A percentile compares a stretch with the other conserved stretches of the same genome.
Conservation (phyloP, 306 rosid species). For the Dryas octopetala region DNA sequence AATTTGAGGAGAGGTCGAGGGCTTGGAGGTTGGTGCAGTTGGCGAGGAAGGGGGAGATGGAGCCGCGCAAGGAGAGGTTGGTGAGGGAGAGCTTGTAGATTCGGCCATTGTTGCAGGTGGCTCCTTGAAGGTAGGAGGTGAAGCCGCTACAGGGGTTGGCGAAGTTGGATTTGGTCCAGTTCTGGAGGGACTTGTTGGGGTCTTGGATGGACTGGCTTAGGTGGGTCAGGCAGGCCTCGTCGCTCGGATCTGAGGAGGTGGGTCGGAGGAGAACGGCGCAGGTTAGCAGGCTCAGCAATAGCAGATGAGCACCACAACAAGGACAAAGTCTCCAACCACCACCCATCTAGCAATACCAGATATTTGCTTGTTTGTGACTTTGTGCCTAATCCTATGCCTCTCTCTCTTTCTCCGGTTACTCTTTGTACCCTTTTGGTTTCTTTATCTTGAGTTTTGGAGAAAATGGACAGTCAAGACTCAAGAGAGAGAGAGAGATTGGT, state of each 20-base stretch:
- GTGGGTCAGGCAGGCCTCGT: slow-evolving; percentile 67
- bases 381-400: no score
- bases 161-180: slow-evolving; percentile 71
- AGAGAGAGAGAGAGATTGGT: neutral
- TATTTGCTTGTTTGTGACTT: no score
- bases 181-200: slow-evolving; percentile 49
- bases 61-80: slow-evolving; percentile 60
- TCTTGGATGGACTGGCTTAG: slow-evolving; percentile 64
- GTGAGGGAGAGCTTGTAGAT: slow-evolving; percentile 88
- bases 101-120: slow-evolving; percentile 90
- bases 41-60: slow-evolving; percentile 77
- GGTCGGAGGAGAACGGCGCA: slow-evolving; percentile 30
- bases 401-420: neutral
- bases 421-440: neutral
- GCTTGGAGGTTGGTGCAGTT: slow-evolving; percentile 94
- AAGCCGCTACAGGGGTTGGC: slow-evolving; percentile 83
- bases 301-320: neutral
- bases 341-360: slow-evolving; percentile 14
- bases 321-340: neutral
- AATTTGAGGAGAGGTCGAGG: slow-evolving; percentile 86
- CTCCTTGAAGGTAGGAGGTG: slow-evolving; percentile 70
- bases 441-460: neutral
- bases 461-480: neutral
- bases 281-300: slow-evolving; percentile 28
- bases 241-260: slow-evolving; percentile 75